These are phyloP conservation scores for Cryptosporidium ubiquitum DNA, from an alignment of 169 alveolate species.

Conservation along the genomic window DNA sequence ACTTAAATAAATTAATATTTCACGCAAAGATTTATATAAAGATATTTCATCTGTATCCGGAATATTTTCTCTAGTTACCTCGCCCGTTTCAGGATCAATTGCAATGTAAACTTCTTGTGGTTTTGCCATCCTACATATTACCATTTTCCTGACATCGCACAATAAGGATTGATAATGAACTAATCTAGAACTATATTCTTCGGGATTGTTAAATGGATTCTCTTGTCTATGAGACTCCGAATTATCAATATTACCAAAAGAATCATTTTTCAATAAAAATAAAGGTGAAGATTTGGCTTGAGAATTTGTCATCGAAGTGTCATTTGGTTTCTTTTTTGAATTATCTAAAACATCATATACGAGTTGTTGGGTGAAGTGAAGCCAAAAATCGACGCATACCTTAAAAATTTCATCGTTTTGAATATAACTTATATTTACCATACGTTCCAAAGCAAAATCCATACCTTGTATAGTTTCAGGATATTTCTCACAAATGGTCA, in stretches of 20 bases:
- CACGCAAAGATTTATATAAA: constrained; percentile 95
- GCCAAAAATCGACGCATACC: constrained; percentile 97
- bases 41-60: constrained; percentile 94
- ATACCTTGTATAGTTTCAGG: constrained; percentile 33
- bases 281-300: constrained; percentile 34
- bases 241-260: constrained; percentile 52
- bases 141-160: constrained; percentile 84
- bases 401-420: constrained; percentile 97
- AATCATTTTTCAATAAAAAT: constrained; percentile 53
- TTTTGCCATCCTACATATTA: constrained; percentile 94
- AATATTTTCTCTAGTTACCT: constrained; percentile 87
- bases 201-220: constrained; percentile 55
- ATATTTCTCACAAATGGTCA: constrained; percentile 59
- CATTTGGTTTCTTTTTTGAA: constrained; percentile 76
- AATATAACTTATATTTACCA: constrained; percentile 80
- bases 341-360: constrained; percentile 83
- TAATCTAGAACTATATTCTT: constrained; percentile 58
- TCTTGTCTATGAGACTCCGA: constrained; percentile 3
- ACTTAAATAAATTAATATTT: constrained; percentile 93
- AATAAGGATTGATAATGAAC: constrained; percentile 80
- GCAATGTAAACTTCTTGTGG: constrained; percentile 94
- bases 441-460: constrained; percentile 53
- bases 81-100: constrained; percentile 91
- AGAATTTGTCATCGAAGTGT: background rate
- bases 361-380: constrained; percentile 87